Evolutionary conservation across 345 rosid species (phyloP).

Genomic region (Eucalyptus cloeziana): DNA sequence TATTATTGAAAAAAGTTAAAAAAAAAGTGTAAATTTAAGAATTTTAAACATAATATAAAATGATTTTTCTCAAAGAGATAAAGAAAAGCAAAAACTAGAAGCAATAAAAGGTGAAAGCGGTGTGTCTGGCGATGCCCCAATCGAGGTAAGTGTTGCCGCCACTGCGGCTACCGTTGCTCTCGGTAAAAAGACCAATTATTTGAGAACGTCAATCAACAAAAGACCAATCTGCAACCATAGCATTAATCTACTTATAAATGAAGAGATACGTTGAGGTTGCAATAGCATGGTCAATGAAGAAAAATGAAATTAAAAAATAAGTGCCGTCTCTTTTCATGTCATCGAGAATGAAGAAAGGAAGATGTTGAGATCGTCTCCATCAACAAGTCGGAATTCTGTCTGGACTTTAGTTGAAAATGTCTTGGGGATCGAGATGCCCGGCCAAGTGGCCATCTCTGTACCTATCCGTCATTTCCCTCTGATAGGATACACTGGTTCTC

Average conservation of each 20-base stretch:
- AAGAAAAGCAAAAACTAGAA: no score
- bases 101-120: no score
- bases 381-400: not conserved
- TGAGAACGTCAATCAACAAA: not conserved
- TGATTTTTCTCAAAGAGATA: no score
- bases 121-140: no score
- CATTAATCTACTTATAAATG: not conserved
- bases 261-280: not conserved
- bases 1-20: no score
- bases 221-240: not conserved
- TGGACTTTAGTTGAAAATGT: not conserved
- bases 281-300: no score
- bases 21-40: no score
- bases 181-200: not conserved
- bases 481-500: not conserved
- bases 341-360: not conserved
- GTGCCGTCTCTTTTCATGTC: no score
- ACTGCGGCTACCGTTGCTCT: no score
- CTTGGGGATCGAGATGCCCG: not conserved
- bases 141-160: no score
- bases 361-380: not conserved
- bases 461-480: not conserved
- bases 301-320: no score
- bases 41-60: no score
- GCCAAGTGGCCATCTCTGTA: not conserved